A percentile compares a stretch with the other conserved stretches of the same genome.
phyloP scores from a whole-genome alignment of 192 early-diverging fungal species.

The Coemansia sp. region DNA sequence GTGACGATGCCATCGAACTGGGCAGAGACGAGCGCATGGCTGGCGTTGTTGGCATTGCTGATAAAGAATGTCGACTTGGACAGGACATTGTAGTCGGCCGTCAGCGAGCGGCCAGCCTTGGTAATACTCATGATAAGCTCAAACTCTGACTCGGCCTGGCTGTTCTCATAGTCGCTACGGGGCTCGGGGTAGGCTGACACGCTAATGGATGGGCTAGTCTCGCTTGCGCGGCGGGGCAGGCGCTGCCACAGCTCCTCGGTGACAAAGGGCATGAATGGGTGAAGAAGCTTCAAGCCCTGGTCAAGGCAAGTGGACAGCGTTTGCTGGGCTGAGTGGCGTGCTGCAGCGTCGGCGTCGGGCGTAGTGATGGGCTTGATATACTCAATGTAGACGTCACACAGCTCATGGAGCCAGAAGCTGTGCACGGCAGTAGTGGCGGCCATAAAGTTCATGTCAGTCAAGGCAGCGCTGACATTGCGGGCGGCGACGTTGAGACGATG shows the following conservation, averaged over 20 bases:
- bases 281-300: conserved; percentile 85
- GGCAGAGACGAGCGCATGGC: conserved; percentile 57
- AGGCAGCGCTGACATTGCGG: conserved; percentile 72
- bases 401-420: conserved; percentile 95
- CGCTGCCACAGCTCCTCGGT: conserved; percentile 99
- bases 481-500: conserved; percentile 84
- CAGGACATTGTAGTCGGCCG: conserved; percentile 75
- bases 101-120: conserved; percentile 75
- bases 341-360: conserved; percentile 60
- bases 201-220: conserved; percentile 68
- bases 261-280: conserved; percentile 99
- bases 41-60: conserved; percentile 51
- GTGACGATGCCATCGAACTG: conserved; percentile 69
- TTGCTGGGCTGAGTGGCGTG: conserved; percentile 70
- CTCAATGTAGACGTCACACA: conserved; percentile 98
- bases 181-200: conserved; percentile 56
- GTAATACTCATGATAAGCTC: conserved; percentile 78
- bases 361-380: conserved; percentile 86
- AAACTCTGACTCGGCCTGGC: conserved; percentile 75
- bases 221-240: conserved; percentile 74
- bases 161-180: conserved; percentile 61
- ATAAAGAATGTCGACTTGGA: conserved; percentile 62
- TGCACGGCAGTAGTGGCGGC: conserved; percentile 83
- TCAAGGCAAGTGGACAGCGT: conserved; percentile 96
- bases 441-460: conserved; percentile 92